phyloP scores from a whole-genome alignment of 192 early-diverging fungal genomes.

The Oehlia diaphana region DNA sequence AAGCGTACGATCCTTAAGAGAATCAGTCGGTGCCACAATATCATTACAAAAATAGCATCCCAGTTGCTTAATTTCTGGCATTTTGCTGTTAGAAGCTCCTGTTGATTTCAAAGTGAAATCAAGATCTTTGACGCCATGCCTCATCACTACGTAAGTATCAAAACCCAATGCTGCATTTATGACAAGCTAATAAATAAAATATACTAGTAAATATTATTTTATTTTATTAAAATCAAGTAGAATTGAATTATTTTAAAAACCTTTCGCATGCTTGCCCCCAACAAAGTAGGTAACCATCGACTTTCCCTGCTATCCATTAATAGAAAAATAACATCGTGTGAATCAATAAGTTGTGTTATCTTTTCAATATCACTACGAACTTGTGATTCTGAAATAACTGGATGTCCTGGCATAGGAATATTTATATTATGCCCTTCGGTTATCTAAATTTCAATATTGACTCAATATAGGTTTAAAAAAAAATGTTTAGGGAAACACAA shows the following conservation, averaged over 20 bases:
- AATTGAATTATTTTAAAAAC: constrained; percentile 3
- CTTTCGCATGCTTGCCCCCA: constrained; percentile 72
- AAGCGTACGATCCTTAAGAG: constrained; percentile 87
- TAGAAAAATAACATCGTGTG: constrained; percentile 87
- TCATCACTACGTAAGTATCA: constrained; percentile 94
- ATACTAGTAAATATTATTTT: no score
- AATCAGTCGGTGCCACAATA: constrained; percentile 94
- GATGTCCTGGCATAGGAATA: constrained; percentile 99
- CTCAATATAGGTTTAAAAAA: background rate
- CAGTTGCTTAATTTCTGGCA: constrained; percentile 42
- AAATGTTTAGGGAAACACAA: background rate
- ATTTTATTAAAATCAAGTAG: background rate
- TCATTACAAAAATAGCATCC: constrained; percentile 99
- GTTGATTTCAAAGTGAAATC: constrained; percentile 12
- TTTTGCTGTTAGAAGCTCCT: constrained; percentile 1
- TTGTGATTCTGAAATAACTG: constrained; percentile 47
- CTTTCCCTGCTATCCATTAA: constrained; percentile 95
- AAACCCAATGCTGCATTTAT: constrained; percentile 96
- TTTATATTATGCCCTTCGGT: constrained; percentile 66
- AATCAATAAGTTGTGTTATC: constrained; percentile 65
- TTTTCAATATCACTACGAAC: constrained; percentile 45
- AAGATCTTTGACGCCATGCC: constrained; percentile 72
- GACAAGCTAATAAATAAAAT: constrained; percentile 58
- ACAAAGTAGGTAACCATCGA: constrained; percentile 91
- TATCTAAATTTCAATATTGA: constrained; percentile 44